Conservation (phyloP, 2,329 filamentous ascomycete genomes). For the Blumeriella jaapii region DNA sequence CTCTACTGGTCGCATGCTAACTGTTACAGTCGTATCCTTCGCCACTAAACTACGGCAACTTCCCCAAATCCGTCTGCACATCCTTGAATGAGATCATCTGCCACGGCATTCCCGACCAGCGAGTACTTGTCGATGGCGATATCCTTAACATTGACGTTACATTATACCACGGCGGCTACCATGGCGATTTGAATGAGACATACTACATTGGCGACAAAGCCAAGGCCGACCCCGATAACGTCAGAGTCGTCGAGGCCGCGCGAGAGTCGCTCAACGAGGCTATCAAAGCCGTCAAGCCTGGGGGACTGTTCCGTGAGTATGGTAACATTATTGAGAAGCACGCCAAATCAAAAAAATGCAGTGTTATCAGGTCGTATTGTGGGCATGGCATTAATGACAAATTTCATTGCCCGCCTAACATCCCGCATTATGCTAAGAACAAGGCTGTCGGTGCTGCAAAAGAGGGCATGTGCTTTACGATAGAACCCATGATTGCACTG, state of each 20-base stretch:
- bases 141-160: constrained; percentile 97
- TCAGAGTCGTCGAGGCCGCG: constrained; percentile 82
- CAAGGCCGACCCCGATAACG: constrained; percentile 69
- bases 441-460: constrained; percentile 93
- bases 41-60: constrained; percentile 87
- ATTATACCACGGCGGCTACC: constrained; percentile 87
- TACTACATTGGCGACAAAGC: constrained; percentile 94
- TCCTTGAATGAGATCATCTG: constrained; percentile 97
- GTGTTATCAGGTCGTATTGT: constrained; percentile 90
- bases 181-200: constrained; percentile 95
- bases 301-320: constrained; percentile 83
- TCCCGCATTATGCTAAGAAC: constrained; percentile 97
- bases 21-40: constrained; percentile 73
- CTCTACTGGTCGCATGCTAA: constrained; percentile 12
- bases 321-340: constrained; percentile 93
- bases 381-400: constrained; percentile 89
- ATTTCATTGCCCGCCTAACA: constrained; percentile 88
- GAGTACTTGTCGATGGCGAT: constrained; percentile 78
- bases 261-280: constrained; percentile 83
- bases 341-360: constrained; percentile 75
- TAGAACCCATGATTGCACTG: constrained; percentile 95
- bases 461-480: constrained; percentile 96
- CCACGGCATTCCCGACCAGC: constrained; percentile 92
- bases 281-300: constrained; percentile 86
- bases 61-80: constrained; percentile 96